A percentile compares a stretch with the other conserved stretches of the same genome.
Evolutionary conservation across 1,284 basidiomycete species (phyloP).

Genomic region (Bondarzewia mesenterica): DNA sequence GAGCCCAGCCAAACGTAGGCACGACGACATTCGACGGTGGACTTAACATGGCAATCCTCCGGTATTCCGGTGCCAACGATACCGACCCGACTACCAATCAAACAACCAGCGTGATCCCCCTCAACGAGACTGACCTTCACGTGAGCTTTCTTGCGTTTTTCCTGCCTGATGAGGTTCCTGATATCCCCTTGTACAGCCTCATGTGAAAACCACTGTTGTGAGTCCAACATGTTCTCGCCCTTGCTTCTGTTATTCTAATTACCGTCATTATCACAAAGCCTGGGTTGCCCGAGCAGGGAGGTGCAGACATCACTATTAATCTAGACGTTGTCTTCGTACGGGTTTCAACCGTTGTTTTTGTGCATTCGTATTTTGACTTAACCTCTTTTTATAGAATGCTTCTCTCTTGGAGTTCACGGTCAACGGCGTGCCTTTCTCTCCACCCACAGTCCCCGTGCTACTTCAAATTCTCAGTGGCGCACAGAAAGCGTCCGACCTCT

Average conservation of each 20-base stretch:
- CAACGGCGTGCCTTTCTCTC: slow-evolving; percentile 18
- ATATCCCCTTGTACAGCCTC: slow-evolving; percentile 1
- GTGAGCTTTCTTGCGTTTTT: slow-evolving; percentile 2
- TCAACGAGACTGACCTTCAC: slow-evolving; percentile 23
- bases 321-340: slow-evolving; percentile 19
- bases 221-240: no score
- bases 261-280: slow-evolving; percentile 15
- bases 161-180: not conserved
- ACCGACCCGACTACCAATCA: slow-evolving; percentile 34
- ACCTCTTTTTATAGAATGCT: not conserved
- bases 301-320: slow-evolving; percentile 23
- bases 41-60: slow-evolving; percentile 43
- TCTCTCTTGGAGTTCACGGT: slow-evolving; percentile 14
- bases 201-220: not conserved
- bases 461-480: slow-evolving; percentile 30
- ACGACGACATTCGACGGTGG: slow-evolving; percentile 21
- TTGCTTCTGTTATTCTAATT: not conserved
- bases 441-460: slow-evolving; percentile 26
- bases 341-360: not conserved
- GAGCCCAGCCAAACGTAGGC: slow-evolving; percentile 7
- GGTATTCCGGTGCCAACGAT: slow-evolving; percentile 38
- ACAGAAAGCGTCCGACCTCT: slow-evolving; percentile 19
- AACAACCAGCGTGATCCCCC: slow-evolving; percentile 12
- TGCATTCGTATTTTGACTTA: not conserved
- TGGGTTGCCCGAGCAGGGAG: slow-evolving; percentile 18